These are phyloP conservation scores for Candida sp. DNA, from an alignment of 1,139 yeast genomes.

Conservation along the genomic window DNA sequence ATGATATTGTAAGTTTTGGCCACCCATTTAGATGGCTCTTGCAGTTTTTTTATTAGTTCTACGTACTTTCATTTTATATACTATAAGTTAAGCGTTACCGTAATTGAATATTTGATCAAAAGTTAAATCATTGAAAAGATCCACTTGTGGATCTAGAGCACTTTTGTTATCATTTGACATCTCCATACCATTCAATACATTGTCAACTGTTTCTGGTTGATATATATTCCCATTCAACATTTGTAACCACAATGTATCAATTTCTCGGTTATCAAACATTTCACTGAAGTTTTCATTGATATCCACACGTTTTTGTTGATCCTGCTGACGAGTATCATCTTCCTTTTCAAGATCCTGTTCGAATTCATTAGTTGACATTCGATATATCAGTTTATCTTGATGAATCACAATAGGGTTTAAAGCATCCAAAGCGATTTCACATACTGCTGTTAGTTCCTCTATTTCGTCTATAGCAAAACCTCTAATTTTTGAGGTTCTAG, in stretches of 20 bases:
- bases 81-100: not conserved
- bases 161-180: not conserved
- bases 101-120: not conserved
- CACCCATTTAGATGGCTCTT: too few species aligned
- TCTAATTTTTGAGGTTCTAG: conserved; percentile 7
- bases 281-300: not conserved
- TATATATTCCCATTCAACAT: conserved; percentile 21
- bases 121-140: not conserved
- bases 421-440: conserved; percentile 15
- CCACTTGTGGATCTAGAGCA: not conserved
- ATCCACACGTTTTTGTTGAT: not conserved
- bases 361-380: not conserved
- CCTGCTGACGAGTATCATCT: not conserved
- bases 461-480: conserved; percentile 15
- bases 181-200: not conserved
- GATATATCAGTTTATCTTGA: not conserved
- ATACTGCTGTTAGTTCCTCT: conserved; percentile 19
- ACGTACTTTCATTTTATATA: too few species aligned
- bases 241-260: conserved; percentile 34
- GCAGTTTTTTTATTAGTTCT: too few species aligned
- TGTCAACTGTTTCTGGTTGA: not conserved
- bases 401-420: conserved; percentile 8
- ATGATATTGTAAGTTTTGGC: too few species aligned
- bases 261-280: conserved; percentile 21
- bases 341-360: not conserved